Conservation (phyloP, 768 basidiomycete species). For the Pulveroboletus ravenelii region DNA sequence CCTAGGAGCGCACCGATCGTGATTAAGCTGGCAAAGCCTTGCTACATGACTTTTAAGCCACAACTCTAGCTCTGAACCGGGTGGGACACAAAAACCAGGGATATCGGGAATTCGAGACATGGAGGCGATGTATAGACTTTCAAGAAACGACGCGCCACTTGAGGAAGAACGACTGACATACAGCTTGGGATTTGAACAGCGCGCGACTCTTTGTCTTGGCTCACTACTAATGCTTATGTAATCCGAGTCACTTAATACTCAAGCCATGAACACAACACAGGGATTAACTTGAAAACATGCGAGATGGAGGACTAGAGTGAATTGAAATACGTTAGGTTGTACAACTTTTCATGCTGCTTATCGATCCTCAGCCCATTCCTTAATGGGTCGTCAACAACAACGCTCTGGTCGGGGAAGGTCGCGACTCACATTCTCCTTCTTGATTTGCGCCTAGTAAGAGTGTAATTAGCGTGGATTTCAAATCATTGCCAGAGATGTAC, state of each 20-base stretch:
- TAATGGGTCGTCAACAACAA: slow-evolving; percentile 19
- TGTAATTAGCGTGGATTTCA: background rate
- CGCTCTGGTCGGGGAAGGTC: background rate
- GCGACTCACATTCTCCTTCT: slow-evolving; percentile 91
- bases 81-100: slow-evolving; percentile 56
- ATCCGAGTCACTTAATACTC: background rate
- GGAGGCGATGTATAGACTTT: background rate
- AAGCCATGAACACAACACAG: slow-evolving; percentile 11
- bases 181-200: background rate
- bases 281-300: slow-evolving; percentile 18
- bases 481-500: slow-evolving; percentile 37
- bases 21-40: slow-evolving; percentile 56
- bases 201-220: background rate
- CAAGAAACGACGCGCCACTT: background rate
- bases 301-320: slow-evolving; percentile 18
- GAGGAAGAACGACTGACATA: background rate
- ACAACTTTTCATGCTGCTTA: slow-evolving; percentile 36
- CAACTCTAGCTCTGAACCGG: slow-evolving; percentile 53
- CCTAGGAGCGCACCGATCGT: slow-evolving; percentile 49
- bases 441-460: slow-evolving; percentile 79
- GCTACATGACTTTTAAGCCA: slow-evolving; percentile 67
- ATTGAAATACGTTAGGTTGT: slow-evolving; percentile 24
- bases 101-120: slow-evolving; percentile 67
- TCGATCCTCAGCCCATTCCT: slow-evolving; percentile 95
- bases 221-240: slow-evolving; percentile 18